Base-by-base conservation (phyloP, 108 stramenopile genomes). In the Cyclotella kingstonii region DNA sequence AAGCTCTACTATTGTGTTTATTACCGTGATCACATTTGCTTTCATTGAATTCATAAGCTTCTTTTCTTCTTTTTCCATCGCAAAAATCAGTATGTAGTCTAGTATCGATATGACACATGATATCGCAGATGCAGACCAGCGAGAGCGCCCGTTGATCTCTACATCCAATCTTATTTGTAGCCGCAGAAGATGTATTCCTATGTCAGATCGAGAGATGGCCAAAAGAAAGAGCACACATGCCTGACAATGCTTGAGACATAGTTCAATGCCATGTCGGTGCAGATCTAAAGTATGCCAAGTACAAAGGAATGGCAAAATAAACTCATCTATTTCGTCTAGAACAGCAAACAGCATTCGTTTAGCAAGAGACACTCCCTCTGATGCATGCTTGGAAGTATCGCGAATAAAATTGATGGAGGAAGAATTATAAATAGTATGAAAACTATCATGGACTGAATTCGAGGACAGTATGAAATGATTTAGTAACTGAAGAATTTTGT, bases 51-150 rank as follows among this genome's bases (percentile, higher is more conserved):
- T 14, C 18, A 34, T 30, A 11, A 12, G 25, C 46, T 61, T 26
- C 11, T 44, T 41, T 42, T 64, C 41, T 42, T 66, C 53, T 5
- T 18, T 17, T 5, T 39, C 19, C 27, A 10, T 33, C 22, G 51
- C 57, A 31, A 19, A 61, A 3, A 25, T 54, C 42, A 75, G 51
- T 10, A 19, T 28, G 15, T 35, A 12, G 14, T 66, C 21, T 35
- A 75, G 58, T 11, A 75, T 15, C 27, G 49, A 27, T 48, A 44
- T 58, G 58, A 75, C 43, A 29, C 59, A 66, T 18, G 48, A 47
- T 27, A 75, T 75, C 10, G 65, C 45, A 22, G 73, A 75, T 29
- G 41, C 56, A 11, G 73, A 75, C 73, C 73, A 75, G 41, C 63
- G 63, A 41, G 58, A 66, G 1, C 25, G 41, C 22, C 38, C 48